Conservation (phyloP, 345 rosid genomes). For the Aethionema arabicum region DNA sequence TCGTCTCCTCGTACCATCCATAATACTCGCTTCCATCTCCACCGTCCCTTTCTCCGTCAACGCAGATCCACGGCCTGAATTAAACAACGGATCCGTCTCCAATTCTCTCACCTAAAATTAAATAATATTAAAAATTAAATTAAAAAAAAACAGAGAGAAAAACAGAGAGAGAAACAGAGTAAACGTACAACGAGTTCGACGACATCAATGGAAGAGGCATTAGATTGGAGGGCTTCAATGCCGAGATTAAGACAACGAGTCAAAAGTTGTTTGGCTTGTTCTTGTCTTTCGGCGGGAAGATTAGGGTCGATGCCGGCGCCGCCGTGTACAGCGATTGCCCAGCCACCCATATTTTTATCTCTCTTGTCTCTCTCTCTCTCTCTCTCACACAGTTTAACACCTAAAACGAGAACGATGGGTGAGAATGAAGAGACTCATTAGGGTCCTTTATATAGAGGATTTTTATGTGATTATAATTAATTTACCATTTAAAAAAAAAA, state of each 20-base stretch:
- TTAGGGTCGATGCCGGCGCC: constrained; percentile 99
- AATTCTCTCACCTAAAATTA: constrained; percentile 64
- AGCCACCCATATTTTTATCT: constrained; percentile 54
- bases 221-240: constrained; percentile 74
- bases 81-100: constrained; percentile 89
- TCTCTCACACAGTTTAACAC: constrained; percentile 18
- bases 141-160: not conserved
- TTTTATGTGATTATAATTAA: not conserved
- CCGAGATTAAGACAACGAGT: constrained; percentile 87
- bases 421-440: constrained; percentile 16
- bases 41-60: constrained; percentile 83
- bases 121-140: not conserved
- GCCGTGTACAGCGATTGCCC: constrained; percentile 99
- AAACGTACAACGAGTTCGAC: constrained; percentile 82
- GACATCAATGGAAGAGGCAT: constrained; percentile 79
- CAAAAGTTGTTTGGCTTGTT: constrained; percentile 80
- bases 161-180: not conserved
- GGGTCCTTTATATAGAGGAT: constrained; percentile 32
- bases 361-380: constrained; percentile 8
- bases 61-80: constrained; percentile 97
- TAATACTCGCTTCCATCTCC: constrained; percentile 98
- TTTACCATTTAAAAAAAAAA: too few species aligned
- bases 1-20: constrained; percentile 83
- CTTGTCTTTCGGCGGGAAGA: constrained; percentile 76
- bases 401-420: constrained; percentile 19